phyloP scores from a whole-genome alignment of 2,329 filamentous ascomycete species.

The Alternaria sp. region DNA sequence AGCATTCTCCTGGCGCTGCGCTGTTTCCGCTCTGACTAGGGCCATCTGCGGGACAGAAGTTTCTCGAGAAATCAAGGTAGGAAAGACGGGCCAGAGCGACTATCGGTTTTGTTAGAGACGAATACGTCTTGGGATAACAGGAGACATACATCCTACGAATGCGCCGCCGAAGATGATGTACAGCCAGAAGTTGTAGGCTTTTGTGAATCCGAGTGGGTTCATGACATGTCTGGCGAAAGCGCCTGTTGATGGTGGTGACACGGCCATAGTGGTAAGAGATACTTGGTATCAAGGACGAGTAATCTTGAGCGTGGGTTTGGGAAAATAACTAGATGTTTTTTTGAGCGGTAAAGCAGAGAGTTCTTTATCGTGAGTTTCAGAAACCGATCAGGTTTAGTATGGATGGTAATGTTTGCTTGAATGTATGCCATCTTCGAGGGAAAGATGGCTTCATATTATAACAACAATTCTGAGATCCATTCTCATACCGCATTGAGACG shows the following conservation, averaged over 20 bases:
- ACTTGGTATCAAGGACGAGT: too few species aligned
- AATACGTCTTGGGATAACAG: slow-evolving; percentile 2
- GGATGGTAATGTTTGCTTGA: neutral
- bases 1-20: slow-evolving; percentile 56
- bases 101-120: slow-evolving; percentile 18
- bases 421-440: neutral
- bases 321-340: neutral
- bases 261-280: slow-evolving; percentile 22
- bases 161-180: slow-evolving; percentile 49
- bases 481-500: slow-evolving; percentile 1
- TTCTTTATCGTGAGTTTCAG: neutral
- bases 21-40: slow-evolving; percentile 22
- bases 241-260: slow-evolving; percentile 21
- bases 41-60: slow-evolving; percentile 29
- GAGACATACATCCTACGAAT: slow-evolving; percentile 27
- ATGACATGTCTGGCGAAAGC: slow-evolving; percentile 27
- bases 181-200: slow-evolving; percentile 66
- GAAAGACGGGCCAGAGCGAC: slow-evolving; percentile 59
- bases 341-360: neutral
- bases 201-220: slow-evolving; percentile 63
- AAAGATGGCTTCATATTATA: neutral
- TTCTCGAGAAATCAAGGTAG: slow-evolving; percentile 59
- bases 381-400: neutral
- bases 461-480: neutral
- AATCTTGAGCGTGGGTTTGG: neutral